Base-by-base conservation (phyloP, 1,139 yeast genomes). In the Suhomyces wounanorum region DNA sequence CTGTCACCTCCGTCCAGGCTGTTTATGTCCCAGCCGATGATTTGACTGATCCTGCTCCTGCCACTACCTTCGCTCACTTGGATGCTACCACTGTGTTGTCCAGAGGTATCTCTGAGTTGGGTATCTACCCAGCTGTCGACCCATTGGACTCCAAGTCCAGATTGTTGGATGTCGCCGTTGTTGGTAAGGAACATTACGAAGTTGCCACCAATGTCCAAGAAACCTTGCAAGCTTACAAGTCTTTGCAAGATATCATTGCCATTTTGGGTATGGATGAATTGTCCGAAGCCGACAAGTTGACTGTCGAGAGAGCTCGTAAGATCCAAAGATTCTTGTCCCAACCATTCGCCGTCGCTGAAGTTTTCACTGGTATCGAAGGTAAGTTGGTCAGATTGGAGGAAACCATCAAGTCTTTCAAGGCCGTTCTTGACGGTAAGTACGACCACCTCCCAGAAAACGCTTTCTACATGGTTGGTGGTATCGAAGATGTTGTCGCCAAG, bases 71-170 rank as follows among this genome's bases (percentile, higher is more conserved):
- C 79, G 99, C 99, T 71, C 99, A 94, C 79, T 91, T 94, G 87
- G 99, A 94, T 78, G 99, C 99, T 72, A 94, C 98, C 77, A 94
- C 99, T 72, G 99, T 94, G 79, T 89, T 94, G 85, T 91, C 98
- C 69, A 92, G 99, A 86, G 92, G 97, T 84, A 94, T 94, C 76
- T 92, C 99, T 60, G 99, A 94, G 84, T 85, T 94, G 80, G 99
- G 99, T 91, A 94, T 94, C 77, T 94, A 94, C 91, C 99, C 99
- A 75, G 99, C 99, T 73, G 99, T 94, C 84, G 99, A 94, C 82
- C 99, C 99, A 73, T 89, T 94, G 79, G 99, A 94, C 81, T 94
- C 99, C 73, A 94, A 89, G 81, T 94, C 99, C 59, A 92, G 99
- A 87, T 89, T 94, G 78, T 87, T 94, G 76, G 99, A 94, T 76